phyloP scores from a whole-genome alignment of 169 alveolate species.

The Eimeria maxima region DNA sequence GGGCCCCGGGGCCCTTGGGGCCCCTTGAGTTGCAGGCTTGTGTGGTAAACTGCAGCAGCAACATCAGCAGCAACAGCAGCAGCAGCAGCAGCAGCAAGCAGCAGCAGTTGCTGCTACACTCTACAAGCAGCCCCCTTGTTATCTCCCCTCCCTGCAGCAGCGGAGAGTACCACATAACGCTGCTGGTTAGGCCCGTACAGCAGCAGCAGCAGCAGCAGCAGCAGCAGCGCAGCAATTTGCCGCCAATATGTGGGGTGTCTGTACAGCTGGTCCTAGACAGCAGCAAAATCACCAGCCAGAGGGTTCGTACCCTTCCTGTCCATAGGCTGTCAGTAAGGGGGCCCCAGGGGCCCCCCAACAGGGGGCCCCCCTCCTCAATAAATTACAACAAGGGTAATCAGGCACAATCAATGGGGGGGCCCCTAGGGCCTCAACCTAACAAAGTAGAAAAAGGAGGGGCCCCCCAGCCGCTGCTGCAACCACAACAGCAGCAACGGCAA shows the following conservation, averaged over 20 bases:
- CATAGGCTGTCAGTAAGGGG: background rate
- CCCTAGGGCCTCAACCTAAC: background rate
- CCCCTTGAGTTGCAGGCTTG: constrained; percentile 35
- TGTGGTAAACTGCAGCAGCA: constrained; percentile 26
- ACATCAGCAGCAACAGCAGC: constrained; percentile 21
- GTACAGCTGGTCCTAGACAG: constrained; percentile 12
- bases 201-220: constrained; percentile 65
- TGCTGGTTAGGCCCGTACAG: constrained; percentile 11
- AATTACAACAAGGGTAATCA: background rate
- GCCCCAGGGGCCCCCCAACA: constrained; percentile 48
- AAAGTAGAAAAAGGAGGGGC: background rate
- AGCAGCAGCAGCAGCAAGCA: background rate
- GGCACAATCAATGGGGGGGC: constrained; percentile 29
- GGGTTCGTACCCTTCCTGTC: background rate
- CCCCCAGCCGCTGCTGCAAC: background rate
- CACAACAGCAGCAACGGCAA: background rate
- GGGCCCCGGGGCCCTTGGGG: no score
- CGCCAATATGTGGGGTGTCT: constrained; percentile 45
- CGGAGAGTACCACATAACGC: constrained; percentile 50
- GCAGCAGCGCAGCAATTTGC: background rate
- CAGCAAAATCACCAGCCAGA: background rate
- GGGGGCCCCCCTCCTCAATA: constrained; percentile 1
- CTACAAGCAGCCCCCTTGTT: background rate
- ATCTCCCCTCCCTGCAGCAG: background rate
- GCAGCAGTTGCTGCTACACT: constrained; percentile 51